These are phyloP conservation scores for Torulaspora franciscae DNA, from an alignment of 805 yeast species.

Conservation along the genomic window DNA sequence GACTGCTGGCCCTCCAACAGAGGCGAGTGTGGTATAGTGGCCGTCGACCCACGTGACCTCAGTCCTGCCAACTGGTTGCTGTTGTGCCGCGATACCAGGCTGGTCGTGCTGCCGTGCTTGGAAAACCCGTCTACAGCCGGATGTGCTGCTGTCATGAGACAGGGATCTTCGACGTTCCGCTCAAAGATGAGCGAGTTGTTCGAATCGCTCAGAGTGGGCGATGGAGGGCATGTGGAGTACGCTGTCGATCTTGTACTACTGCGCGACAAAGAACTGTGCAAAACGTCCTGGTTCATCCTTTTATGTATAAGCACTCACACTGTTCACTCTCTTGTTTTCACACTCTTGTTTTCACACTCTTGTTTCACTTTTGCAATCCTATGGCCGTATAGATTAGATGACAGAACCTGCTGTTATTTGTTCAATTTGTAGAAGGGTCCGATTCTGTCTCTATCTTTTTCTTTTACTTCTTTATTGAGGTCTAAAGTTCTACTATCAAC, in stretches of 20 bases:
- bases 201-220: conserved; percentile 15
- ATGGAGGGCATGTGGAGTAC: conserved; percentile 14
- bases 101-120: conserved; percentile 14
- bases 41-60: conserved; percentile 4
- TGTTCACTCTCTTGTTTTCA: too few relatives aligned
- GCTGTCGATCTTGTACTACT: conserved; percentile 11
- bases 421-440: too few relatives aligned
- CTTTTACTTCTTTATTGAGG: too few relatives aligned
- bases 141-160: conserved; percentile 13
- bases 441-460: too few relatives aligned
- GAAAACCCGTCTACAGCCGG: conserved; percentile 9
- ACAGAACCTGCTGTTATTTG: too few relatives aligned
- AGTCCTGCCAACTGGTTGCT: conserved; percentile 10
- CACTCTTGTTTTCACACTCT: too few relatives aligned
- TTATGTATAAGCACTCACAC: not conserved
- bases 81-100: conserved; percentile 12
- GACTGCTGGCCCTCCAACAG: conserved; percentile 13
- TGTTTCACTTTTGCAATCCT: too few relatives aligned
- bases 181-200: conserved; percentile 53
- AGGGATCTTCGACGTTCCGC: conserved; percentile 59
- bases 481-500: too few relatives aligned
- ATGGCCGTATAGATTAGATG: too few relatives aligned
- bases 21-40: conserved; percentile 14
- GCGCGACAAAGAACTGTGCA: conserved; percentile 4
- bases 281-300: not conserved